A percentile compares a stretch with the other conserved stretches of the same genome.
phyloP scores from a whole-genome alignment of 805 yeast genomes.

The Lipomyces lipofer region DNA sequence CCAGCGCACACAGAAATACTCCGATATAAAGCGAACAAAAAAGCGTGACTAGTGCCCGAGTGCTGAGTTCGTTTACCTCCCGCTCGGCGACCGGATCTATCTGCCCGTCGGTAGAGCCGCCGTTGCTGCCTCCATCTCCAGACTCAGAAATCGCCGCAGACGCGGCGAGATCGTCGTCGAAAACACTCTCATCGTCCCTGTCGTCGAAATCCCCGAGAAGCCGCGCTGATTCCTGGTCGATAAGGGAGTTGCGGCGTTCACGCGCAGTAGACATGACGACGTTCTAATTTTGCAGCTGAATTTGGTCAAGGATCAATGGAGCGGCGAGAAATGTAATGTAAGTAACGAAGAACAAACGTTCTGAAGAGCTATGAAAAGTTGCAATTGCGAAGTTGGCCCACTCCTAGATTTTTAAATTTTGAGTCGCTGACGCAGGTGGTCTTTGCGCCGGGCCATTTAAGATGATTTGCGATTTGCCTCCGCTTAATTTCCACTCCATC shows the following conservation, averaged over 20 bases:
- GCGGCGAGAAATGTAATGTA: background rate
- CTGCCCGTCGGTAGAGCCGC: background rate
- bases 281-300: background rate
- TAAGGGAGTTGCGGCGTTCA: slow-evolving; percentile 26
- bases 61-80: slow-evolving; percentile 26
- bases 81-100: slow-evolving; percentile 15
- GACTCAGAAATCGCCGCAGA: background rate
- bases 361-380: too few species aligned
- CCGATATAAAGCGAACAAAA: slow-evolving; percentile 40
- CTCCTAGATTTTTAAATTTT: too few species aligned
- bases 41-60: slow-evolving; percentile 25
- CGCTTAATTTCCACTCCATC: too few species aligned
- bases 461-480: too few species aligned
- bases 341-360: background rate
- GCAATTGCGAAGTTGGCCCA: too few species aligned
- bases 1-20: slow-evolving; percentile 52
- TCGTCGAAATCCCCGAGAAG: slow-evolving; percentile 49
- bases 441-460: too few species aligned
- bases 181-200: slow-evolving; percentile 22
- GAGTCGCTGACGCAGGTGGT: too few species aligned
- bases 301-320: too few species aligned
- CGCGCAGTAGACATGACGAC: slow-evolving; percentile 23
- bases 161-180: slow-evolving; percentile 10
- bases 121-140: background rate
- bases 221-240: slow-evolving; percentile 45